Percentiles rank a stretch among this genome's conserved stretches.
Conservation (phyloP, 768 basidiomycete species). For the Podaxis rugospora region DNA sequence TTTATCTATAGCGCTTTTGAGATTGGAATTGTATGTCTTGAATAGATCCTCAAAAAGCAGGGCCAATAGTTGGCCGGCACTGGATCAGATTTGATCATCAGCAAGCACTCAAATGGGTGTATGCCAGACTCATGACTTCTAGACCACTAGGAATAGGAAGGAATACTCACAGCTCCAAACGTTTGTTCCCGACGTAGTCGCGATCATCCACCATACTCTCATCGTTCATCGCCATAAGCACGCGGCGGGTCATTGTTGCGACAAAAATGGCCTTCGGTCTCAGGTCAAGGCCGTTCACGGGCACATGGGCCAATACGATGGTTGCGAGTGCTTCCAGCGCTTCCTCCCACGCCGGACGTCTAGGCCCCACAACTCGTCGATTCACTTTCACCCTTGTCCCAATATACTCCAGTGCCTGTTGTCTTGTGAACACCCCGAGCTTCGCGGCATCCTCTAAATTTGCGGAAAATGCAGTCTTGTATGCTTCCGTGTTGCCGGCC, state of each 20-base stretch:
- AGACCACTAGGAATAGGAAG: neutral
- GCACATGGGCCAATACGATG: slow-evolving; percentile 94
- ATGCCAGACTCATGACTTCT: neutral
- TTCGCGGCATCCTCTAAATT: slow-evolving; percentile 94
- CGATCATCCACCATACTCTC: slow-evolving; percentile 97
- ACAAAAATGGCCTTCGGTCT: slow-evolving; percentile 94
- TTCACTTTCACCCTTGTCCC: slow-evolving; percentile 91
- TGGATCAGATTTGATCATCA: slow-evolving; percentile 25
- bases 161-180: slow-evolving; percentile 82
- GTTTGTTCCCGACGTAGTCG: slow-evolving; percentile 99
- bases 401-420: slow-evolving; percentile 94
- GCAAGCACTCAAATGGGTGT: neutral
- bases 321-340: slow-evolving; percentile 96
- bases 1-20: slow-evolving; percentile 95
- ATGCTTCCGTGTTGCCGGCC: slow-evolving; percentile 86
- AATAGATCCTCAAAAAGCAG: slow-evolving; percentile 97
- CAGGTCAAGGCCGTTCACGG: slow-evolving; percentile 85
- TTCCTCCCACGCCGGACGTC: slow-evolving; percentile 89
- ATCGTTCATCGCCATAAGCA: slow-evolving; percentile 95
- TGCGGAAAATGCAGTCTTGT: slow-evolving; percentile 81
- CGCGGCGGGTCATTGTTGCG: slow-evolving; percentile 94
- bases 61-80: slow-evolving; percentile 93
- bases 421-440: slow-evolving; percentile 84
- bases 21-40: slow-evolving; percentile 96
- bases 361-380: slow-evolving; percentile 72